Evolutionary conservation across 2,329 filamentous ascomycete genomes (phyloP).

Genomic region (Emericellopsis atlantica): DNA sequence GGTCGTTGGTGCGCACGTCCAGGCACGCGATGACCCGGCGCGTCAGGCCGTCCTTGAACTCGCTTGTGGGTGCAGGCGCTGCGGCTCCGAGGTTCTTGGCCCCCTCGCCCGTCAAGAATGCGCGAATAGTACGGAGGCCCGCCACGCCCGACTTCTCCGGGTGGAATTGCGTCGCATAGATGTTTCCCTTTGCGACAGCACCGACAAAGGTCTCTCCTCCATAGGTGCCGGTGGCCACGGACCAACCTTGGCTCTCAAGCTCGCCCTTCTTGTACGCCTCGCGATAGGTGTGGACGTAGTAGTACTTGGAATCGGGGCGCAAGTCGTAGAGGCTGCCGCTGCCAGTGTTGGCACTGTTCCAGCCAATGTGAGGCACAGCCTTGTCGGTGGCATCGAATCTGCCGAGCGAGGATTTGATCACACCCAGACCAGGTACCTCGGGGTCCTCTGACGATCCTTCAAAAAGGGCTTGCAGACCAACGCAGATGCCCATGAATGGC

Average conservation of each 20-base stretch:
- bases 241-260: slow-evolving; percentile 75
- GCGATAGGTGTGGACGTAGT: slow-evolving; percentile 96
- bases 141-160: slow-evolving; percentile 93
- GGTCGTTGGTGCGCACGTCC: slow-evolving; percentile 88
- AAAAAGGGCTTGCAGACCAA: slow-evolving; percentile 85
- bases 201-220: slow-evolving; percentile 84
- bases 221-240: slow-evolving; percentile 81
- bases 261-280: slow-evolving; percentile 61
- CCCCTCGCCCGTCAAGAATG: slow-evolving; percentile 68
- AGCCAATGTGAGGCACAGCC: slow-evolving; percentile 96
- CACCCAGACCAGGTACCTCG: slow-evolving; percentile 56
- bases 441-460: slow-evolving; percentile 72
- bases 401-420: slow-evolving; percentile 59
- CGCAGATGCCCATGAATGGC: slow-evolving; percentile 96
- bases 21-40: slow-evolving; percentile 89
- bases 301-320: slow-evolving; percentile 79
- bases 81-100: slow-evolving; percentile 31
- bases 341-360: slow-evolving; percentile 75
- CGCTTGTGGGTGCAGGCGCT: slow-evolving; percentile 5
- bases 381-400: slow-evolving; percentile 70
- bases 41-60: slow-evolving; percentile 59
- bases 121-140: slow-evolving; percentile 69
- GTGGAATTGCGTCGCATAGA: slow-evolving; percentile 92
- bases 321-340: slow-evolving; percentile 59
- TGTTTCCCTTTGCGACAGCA: slow-evolving; percentile 71